A percentile compares a stretch with the other conserved stretches of the same genome.
Conservation (phyloP, 306 rosid genomes). For the Gleditsia sinensis region DNA sequence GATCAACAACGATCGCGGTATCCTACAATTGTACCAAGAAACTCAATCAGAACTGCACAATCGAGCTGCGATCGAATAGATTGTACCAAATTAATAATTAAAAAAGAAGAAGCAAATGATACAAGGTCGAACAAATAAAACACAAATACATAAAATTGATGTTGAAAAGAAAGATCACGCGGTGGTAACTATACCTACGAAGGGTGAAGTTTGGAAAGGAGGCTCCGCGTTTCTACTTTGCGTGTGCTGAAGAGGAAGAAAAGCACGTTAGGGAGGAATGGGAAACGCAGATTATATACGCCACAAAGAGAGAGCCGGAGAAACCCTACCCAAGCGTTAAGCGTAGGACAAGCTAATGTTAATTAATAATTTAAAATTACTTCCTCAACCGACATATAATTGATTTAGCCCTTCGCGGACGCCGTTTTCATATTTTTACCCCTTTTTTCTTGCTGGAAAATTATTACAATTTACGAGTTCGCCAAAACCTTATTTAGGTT, state of each 20-base stretch:
- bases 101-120: neutral
- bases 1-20: constrained; percentile 16
- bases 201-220: neutral
- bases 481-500: too few species aligned
- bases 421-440: too few species aligned
- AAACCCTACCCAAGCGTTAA: constrained; percentile 27
- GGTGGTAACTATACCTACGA: neutral
- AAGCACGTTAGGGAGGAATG: neutral
- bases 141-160: neutral
- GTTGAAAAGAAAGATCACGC: neutral
- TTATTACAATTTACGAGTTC: too few species aligned
- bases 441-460: neutral
- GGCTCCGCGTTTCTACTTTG: neutral
- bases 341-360: constrained; percentile 22
- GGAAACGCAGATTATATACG: constrained; percentile 28
- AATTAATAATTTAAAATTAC: neutral
- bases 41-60: neutral
- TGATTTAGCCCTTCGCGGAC: too few species aligned
- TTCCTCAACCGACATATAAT: neutral
- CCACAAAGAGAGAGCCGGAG: neutral
- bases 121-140: neutral
- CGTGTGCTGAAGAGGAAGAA: neutral
- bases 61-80: neutral
- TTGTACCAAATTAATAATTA: neutral
- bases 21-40: neutral